phyloP scores from a whole-genome alignment of 1,139 yeast genomes.

The Kazachstania sp. region DNA sequence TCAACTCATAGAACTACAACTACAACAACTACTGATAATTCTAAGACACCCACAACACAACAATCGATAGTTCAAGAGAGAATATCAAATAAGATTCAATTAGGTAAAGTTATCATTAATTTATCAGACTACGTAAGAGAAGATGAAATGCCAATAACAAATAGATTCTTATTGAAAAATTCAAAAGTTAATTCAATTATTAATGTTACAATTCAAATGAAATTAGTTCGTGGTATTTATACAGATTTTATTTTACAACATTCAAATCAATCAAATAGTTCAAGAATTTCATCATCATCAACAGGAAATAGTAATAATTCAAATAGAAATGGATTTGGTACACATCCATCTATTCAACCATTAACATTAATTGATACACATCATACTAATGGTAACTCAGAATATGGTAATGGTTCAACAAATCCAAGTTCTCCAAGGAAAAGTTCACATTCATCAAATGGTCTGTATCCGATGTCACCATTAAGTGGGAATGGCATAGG shows the following conservation, averaged over 20 bases:
- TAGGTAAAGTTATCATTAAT: slow-evolving; percentile 65
- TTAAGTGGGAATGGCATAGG: background rate
- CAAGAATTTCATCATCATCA: background rate
- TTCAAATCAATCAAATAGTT: background rate
- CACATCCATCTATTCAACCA: background rate
- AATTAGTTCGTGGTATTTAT: slow-evolving; percentile 38
- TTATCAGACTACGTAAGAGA: slow-evolving; percentile 63
- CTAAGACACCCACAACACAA: slow-evolving; percentile 6
- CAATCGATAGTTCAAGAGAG: slow-evolving; percentile 9
- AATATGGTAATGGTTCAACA: background rate
- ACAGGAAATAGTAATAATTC: background rate
- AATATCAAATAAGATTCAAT: slow-evolving; percentile 33
- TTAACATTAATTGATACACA: background rate
- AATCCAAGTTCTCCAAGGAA: background rate
- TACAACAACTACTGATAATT: no score
- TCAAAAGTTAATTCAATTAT: slow-evolving; percentile 78
- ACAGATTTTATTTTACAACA: slow-evolving; percentile 18
- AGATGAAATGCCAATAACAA: slow-evolving; percentile 40
- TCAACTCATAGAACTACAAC: background rate
- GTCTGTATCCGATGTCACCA: background rate
- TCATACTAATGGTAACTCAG: background rate
- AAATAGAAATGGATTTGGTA: background rate
- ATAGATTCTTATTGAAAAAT: slow-evolving; percentile 61
- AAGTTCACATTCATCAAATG: background rate
- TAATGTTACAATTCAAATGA: slow-evolving; percentile 41